Evolutionary conservation across 129 eudicot genomes (phyloP).

Genomic region (Calendula officinalis): DNA sequence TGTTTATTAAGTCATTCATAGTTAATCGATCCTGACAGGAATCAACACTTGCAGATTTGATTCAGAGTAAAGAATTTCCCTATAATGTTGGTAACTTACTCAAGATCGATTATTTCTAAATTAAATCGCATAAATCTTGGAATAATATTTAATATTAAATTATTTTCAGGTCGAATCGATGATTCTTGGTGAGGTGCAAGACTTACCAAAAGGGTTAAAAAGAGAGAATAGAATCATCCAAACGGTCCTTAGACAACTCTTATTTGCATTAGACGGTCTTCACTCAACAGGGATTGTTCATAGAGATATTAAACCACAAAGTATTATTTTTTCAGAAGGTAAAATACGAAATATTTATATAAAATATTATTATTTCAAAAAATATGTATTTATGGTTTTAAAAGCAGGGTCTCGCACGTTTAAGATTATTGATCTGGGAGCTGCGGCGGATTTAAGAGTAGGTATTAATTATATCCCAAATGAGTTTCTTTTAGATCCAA

Average conservation of each 20-base stretch:
- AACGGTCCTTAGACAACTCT: slow-evolving; percentile 70
- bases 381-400: neutral
- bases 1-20: no score
- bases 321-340: slow-evolving; percentile 93
- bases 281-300: slow-evolving; percentile 97
- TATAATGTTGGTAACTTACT: slow-evolving; percentile 74
- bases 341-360: neutral
- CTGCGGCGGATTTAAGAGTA: slow-evolving; percentile 93
- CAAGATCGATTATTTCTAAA: neutral
- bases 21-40: no score
- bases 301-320: slow-evolving; percentile 89
- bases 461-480: slow-evolving; percentile 94
- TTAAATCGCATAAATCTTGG: neutral
- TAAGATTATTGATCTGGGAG: slow-evolving; percentile 93
- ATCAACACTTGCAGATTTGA: slow-evolving; percentile 77
- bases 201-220: slow-evolving; percentile 79
- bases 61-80: slow-evolving; percentile 91
- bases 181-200: slow-evolving; percentile 70
- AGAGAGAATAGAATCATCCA: slow-evolving; percentile 84
- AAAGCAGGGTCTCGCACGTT: slow-evolving; percentile 75
- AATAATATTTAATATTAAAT: neutral
- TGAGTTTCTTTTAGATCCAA: slow-evolving; percentile 93
- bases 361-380: neutral
- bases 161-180: slow-evolving; percentile 70
- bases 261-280: slow-evolving; percentile 91